Percentiles rank a stretch among this genome's conserved stretches.
Conservation (phyloP, 352 stramenopile species). For the Phytophthora kernoviae region DNA sequence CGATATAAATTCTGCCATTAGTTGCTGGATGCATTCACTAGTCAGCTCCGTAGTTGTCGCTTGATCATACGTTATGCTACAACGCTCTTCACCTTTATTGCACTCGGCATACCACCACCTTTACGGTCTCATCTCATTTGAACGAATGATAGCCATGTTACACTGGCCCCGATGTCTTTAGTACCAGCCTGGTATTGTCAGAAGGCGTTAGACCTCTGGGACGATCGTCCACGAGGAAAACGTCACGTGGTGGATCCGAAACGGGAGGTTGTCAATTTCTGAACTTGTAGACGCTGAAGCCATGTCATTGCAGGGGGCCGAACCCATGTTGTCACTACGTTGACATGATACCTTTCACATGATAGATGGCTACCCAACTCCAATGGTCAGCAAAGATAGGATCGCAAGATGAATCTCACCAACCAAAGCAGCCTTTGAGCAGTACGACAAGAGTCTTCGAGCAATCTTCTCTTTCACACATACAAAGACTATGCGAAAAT, state of each 20-base stretch:
- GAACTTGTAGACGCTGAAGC: background rate
- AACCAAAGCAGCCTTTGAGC: too few relatives aligned
- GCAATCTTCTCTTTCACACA: constrained; percentile 6
- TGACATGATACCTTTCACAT: background rate
- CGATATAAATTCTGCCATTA: background rate
- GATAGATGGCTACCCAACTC: background rate
- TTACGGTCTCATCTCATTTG: background rate
- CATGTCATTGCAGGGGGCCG: background rate
- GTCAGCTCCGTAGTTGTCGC: background rate
- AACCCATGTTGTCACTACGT: background rate
- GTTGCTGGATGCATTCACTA: background rate
- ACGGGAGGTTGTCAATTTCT: background rate
- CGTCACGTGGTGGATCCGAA: background rate
- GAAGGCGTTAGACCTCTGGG: too few relatives aligned
- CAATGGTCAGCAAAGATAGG: background rate
- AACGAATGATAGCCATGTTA: background rate
- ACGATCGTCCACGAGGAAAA: background rate
- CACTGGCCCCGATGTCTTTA: background rate
- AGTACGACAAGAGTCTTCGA: constrained; percentile 12
- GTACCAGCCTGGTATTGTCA: background rate
- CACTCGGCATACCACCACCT: too few relatives aligned
- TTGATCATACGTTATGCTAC: background rate
- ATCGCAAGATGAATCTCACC: background rate
- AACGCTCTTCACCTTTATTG: too few relatives aligned
- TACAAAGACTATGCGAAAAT: background rate